Base-by-base conservation (phyloP, 257 asterid genomes). In the Paraleonurus japonicus region DNA sequence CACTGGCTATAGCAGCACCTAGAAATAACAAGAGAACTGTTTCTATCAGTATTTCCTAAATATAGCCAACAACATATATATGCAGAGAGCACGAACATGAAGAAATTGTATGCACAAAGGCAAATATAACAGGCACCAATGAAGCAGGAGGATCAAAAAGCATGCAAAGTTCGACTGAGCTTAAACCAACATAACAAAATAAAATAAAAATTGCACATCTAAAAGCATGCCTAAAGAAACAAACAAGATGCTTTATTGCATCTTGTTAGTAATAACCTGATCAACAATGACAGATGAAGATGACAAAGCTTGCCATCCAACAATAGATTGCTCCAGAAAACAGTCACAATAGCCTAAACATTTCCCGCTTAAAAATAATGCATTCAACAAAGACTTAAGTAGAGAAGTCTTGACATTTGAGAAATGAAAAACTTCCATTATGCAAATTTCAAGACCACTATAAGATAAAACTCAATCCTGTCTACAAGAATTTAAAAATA, bases 401-500 rank as follows among this genome's bases (percentile, higher is more conserved):
- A 43, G 32, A 71, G 22, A 71, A 30, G 61, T 19, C 43, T 66
- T 63, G 51, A 39, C 30, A 65, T 4, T 48, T 19, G 60, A 19
- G 58, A 53, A 26, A 33, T 62, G 47, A 70, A 8, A 65, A 32
- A 73, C 57, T 68, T 65, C 35, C 76, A 74, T 71, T 19, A 75
- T 55, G 74, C 59, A 77, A 68, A 69, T 45, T 51, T 54, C 33
- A 58, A 68, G 45, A 50, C 63, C 69, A 67, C 65, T 70, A 61
- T 63, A 68, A 70, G 32, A 75, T 65, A 65, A 71, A 65, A 72
- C 32, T 69, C 77, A 79, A 73, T 45, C 15, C 48, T 47, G 68
- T 61, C 66, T 69, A 55, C n/a, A 27, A 72, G 23, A 64, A 76
- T 26, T 32, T 8, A 20, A 72, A 50, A 33, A 55, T 62, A 69